Conservation (phyloP, 768 basidiomycete species). For the Phylloporus sp. region DNA sequence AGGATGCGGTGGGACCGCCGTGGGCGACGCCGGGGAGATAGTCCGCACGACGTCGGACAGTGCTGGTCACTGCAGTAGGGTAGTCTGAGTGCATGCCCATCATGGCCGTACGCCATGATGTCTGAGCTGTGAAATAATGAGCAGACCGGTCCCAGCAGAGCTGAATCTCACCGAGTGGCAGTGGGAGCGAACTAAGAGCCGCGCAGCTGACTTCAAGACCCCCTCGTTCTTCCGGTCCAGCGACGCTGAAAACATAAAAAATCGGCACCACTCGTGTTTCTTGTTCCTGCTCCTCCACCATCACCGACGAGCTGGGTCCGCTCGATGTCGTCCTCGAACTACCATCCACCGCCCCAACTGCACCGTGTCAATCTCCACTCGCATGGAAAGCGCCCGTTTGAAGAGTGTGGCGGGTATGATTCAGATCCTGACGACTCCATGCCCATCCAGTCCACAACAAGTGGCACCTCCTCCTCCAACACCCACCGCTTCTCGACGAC, state of each 20-base stretch:
- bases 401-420: slow-evolving; percentile 33
- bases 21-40: no score
- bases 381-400: slow-evolving; percentile 32
- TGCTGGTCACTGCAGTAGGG: background rate
- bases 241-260: slow-evolving; percentile 7
- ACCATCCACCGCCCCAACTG: slow-evolving; percentile 21
- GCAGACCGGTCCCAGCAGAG: no score
- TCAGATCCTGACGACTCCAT: slow-evolving; percentile 29
- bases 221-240: no score
- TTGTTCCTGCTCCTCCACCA: slow-evolving; percentile 13
- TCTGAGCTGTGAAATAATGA: no score
- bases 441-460: slow-evolving; percentile 22
- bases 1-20: no score
- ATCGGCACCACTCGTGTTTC: background rate
- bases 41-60: background rate
- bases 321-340: slow-evolving; percentile 23
- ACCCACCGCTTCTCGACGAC: slow-evolving; percentile 10
- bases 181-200: slow-evolving; percentile 12
- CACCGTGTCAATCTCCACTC: slow-evolving; percentile 25
- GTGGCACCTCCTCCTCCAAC: slow-evolving; percentile 21
- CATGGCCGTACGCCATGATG: background rate
- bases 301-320: slow-evolving; percentile 12
- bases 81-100: slow-evolving; percentile 3
- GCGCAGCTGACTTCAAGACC: slow-evolving; percentile 5
- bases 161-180: background rate